Evolutionary conservation across 306 rosid species (phyloP).

Genomic region (Oxytropis ochrocephala): DNA sequence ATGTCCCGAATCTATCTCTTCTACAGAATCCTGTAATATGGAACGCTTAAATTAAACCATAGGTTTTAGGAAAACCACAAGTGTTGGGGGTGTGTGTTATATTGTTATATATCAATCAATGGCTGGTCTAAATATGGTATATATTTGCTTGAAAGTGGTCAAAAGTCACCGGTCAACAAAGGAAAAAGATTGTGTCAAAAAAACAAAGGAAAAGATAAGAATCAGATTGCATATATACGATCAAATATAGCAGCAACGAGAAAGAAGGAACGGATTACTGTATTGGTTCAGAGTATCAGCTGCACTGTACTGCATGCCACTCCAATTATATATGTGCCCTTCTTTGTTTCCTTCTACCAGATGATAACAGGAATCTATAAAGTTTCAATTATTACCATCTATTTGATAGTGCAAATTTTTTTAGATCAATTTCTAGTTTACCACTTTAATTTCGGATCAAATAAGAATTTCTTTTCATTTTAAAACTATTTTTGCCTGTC

Average conservation of each 20-base stretch:
- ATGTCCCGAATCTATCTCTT: no score
- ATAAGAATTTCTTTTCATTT: background rate
- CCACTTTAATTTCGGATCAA: background rate
- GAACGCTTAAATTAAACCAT: no score
- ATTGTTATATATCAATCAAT: no score
- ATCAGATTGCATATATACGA: background rate
- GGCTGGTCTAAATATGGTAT: no score
- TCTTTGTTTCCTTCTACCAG: background rate
- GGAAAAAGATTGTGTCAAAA: no score
- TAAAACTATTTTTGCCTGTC: background rate
- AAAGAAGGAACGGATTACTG: background rate
- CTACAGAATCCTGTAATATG: no score
- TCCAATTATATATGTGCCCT: background rate
- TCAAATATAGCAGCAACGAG: background rate
- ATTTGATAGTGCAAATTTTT: background rate
- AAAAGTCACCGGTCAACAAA: slow-evolving; percentile 20
- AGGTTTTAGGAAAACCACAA: no score
- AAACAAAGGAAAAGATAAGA: slow-evolving; percentile 6
- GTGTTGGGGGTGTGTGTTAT: no score
- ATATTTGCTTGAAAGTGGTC: background rate
- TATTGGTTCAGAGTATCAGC: slow-evolving; percentile 14
- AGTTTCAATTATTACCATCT: slow-evolving; percentile 13
- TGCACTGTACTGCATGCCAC: background rate
- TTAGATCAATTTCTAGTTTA: background rate
- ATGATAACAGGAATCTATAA: slow-evolving; percentile 8